phyloP scores from a whole-genome alignment of 768 basidiomycete species.

The Lyophyllum decastes region DNA sequence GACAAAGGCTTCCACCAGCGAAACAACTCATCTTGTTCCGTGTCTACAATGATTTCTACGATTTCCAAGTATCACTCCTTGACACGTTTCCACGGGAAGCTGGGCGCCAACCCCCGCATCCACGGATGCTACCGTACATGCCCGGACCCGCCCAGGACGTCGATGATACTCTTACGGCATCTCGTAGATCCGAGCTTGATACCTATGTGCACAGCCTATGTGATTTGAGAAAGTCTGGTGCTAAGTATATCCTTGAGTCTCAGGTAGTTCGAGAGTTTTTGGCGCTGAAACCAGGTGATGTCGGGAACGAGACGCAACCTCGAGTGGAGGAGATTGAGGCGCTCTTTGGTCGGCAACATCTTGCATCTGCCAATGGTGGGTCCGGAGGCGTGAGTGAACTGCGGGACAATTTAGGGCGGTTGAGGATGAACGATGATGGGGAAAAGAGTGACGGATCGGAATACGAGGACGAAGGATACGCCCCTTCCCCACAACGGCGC shows the following conservation, averaged over 20 bases:
- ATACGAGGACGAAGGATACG: constrained; percentile 61
- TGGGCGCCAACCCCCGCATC: constrained; percentile 66
- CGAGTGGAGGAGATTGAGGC: constrained; percentile 60
- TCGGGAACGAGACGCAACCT: constrained; percentile 66
- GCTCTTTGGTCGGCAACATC: constrained; percentile 34
- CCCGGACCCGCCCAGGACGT: constrained; percentile 89
- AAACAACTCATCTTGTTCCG: constrained; percentile 88
- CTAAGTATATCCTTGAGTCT: constrained; percentile 81
- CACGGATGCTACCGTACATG: constrained; percentile 93
- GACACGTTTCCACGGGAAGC: constrained; percentile 90
- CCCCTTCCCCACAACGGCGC: constrained; percentile 41
- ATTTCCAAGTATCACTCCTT: constrained; percentile 90
- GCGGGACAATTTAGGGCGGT: constrained; percentile 50
- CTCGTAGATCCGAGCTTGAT: constrained; percentile 81
- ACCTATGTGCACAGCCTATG: constrained; percentile 85
- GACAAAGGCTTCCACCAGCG: constrained; percentile 62
- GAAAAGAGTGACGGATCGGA: constrained; percentile 64
- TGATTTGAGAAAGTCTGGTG: constrained; percentile 62
- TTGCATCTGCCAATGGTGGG: background rate
- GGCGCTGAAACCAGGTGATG: constrained; percentile 83
- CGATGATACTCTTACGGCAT: constrained; percentile 80
- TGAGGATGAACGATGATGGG: constrained; percentile 47
- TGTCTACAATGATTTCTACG: constrained; percentile 97
- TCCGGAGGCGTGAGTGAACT: constrained; percentile 36
- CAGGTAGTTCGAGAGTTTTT: constrained; percentile 82